Evolutionary conservation across 495 filamentous ascomycete genomes (phyloP), one percentile per base, ranked within the genome.

Genomic region (Penicillium macrosclerotiorum): DNA sequence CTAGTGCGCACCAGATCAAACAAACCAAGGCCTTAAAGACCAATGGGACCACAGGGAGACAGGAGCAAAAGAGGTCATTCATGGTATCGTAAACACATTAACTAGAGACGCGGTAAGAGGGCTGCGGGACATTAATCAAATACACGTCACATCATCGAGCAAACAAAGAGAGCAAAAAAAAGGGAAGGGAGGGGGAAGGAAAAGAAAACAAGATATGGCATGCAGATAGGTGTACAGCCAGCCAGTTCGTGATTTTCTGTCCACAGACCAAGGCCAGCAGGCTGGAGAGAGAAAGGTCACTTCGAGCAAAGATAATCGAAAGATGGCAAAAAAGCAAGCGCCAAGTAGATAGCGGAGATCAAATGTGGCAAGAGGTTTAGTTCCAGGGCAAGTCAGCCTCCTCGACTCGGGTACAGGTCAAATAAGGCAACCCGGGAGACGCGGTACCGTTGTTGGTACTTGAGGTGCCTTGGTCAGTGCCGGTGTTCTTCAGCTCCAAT

Each of bases 301-400:
- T n/a, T n/a, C n/a, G 41, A 24, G 42, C n/a, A 32, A 23, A 17
- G n/a, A 37, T 8, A 19, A 20, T 23, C 31, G 33, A 46, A 39
- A 16, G 13, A 29, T 14, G 30, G 16, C 31, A 35, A 42, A 23
- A 26, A 30, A 30, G 16, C 49, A 25, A 42, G 23, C 31, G n/a
- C 29, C 20, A 22, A 37, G 8, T 9, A 48, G 16, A 29, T 25
- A 6, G 14, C 11, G 11, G 8, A 31, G 8, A 40, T 32, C 16
- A 27, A 36, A 37, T 11, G 33, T 26, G 11, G 30, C 45, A 18
- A 18, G n/a, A 35, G 18, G 44, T 79, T 65, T n/a, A 58, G 63
- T 70, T 52, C 89, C 89, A 93, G n/a, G 87, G 87, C 44, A 88
- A 76, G 67, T 95, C 90, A 35, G 75, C 69, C 55, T 88, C 86